These are phyloP conservation scores for Ophiostoma novo-ulmi DNA, from an alignment of 2,329 filamentous ascomycete species.

Conservation along the genomic window DNA sequence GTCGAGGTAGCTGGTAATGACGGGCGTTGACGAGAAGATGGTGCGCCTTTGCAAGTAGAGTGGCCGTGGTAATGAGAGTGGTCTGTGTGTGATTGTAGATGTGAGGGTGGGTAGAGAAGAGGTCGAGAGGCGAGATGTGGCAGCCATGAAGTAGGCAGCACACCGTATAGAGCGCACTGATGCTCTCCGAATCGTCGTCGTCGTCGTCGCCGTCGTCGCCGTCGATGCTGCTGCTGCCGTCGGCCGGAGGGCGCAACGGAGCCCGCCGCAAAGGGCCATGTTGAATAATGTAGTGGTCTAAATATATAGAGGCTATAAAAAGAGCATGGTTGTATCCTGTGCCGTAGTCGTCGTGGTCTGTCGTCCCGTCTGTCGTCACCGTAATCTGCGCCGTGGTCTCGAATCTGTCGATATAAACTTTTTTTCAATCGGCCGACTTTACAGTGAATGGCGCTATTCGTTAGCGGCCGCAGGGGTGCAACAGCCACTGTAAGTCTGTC, in stretches of 20 bases:
- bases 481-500: neutral
- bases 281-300: neutral
- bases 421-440: constrained; percentile 8
- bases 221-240: constrained; percentile 2
- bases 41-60: constrained; percentile 23
- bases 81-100: neutral
- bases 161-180: neutral
- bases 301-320: neutral
- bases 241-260: constrained; percentile 17
- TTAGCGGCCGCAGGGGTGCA: neutral
- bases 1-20: constrained; percentile 52
- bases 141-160: neutral
- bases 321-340: neutral
- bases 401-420: neutral
- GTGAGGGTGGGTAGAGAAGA: neutral
- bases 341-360: neutral
- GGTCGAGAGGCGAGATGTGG: neutral
- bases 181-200: neutral
- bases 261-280: constrained; percentile 18
- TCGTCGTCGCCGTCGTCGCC: neutral
- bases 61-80: neutral
- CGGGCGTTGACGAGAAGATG: constrained; percentile 32
- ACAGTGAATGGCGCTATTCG: neutral
- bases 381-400: neutral
- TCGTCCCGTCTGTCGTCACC: neutral